Evolutionary conservation across 129 eudicot species (phyloP).

Genomic region (Chrysanthemum seticuspe): DNA sequence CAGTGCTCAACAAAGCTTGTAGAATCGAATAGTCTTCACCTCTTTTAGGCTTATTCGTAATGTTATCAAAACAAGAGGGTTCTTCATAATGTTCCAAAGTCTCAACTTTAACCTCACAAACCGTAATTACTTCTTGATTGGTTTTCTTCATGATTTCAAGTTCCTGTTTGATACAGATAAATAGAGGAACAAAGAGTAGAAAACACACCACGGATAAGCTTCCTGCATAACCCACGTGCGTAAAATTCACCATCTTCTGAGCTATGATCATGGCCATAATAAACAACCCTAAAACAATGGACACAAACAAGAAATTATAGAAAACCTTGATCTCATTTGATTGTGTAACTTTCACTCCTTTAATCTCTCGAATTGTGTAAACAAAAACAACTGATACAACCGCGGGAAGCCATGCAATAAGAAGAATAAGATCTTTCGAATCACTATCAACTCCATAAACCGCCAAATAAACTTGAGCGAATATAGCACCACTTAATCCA

Average conservation of each 20-base stretch:
- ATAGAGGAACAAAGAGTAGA: conserved; percentile 58
- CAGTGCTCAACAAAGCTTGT: conserved; percentile 68
- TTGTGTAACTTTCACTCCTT: conserved; percentile 13
- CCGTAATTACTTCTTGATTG: conserved; percentile 11
- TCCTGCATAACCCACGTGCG: conserved; percentile 48
- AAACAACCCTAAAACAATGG: conserved; percentile 59
- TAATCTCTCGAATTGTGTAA: conserved; percentile 49
- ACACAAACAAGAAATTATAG: conserved; percentile 49
- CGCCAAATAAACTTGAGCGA: conserved; percentile 74
- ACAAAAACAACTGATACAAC: conserved; percentile 62
- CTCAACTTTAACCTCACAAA: conserved; percentile 27
- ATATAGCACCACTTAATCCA: conserved; percentile 85
- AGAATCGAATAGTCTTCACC: conserved; percentile 78
- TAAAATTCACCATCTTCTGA: conserved; percentile 46
- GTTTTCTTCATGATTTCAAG: conserved; percentile 31
- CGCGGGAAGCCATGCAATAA: conserved; percentile 92
- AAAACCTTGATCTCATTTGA: conserved; percentile 47
- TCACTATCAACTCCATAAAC: conserved; percentile 75
- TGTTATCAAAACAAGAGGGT: conserved; percentile 17
- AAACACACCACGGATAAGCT: conserved; percentile 51
- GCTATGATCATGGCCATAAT: conserved; percentile 66
- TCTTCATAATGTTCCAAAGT: conserved; percentile 14
- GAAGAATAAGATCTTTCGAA: conserved; percentile 52
- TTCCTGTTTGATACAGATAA: conserved; percentile 62
- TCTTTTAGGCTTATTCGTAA: conserved; percentile 60